Conservation (phyloP, 495 filamentous ascomycete genomes). For the Sphaerosporella brunnea region DNA sequence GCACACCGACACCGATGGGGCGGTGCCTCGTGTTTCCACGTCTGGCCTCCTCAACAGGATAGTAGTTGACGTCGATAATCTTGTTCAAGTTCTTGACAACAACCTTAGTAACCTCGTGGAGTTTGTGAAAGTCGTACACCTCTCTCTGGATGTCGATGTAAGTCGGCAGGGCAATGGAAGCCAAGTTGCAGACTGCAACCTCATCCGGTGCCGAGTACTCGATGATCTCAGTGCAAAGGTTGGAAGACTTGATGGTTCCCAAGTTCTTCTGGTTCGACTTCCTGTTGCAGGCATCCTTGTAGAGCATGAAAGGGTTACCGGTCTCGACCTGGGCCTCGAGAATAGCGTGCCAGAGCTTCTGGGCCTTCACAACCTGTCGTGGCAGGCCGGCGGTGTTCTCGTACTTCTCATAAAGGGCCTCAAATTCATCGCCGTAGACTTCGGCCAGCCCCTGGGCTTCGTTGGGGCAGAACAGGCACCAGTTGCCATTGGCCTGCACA, state of each 20-base stretch:
- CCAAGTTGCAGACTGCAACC: slow-evolving; percentile 96
- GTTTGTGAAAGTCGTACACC: slow-evolving; percentile 80
- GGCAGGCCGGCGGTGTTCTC: slow-evolving; percentile 71
- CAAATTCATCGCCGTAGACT: slow-evolving; percentile 93
- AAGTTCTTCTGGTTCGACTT: slow-evolving; percentile 99
- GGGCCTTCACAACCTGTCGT: slow-evolving; percentile 79
- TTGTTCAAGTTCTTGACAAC: slow-evolving; percentile 88
- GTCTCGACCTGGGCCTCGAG: slow-evolving; percentile 97
- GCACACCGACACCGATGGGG: slow-evolving; percentile 88
- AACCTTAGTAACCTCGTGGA: slow-evolving; percentile 81
- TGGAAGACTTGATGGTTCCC: slow-evolving; percentile 92
- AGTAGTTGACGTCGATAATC: slow-evolving; percentile 94
- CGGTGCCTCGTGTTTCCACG: slow-evolving; percentile 91
- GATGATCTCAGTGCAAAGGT: slow-evolving; percentile 94
- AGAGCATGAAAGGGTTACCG: slow-evolving; percentile 96
- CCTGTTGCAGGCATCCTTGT: slow-evolving; percentile 94
- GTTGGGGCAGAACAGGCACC: slow-evolving; percentile 95
- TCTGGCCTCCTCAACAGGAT: slow-evolving; percentile 81
- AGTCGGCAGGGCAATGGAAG: slow-evolving; percentile 76
- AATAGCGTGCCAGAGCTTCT: slow-evolving; percentile 98
- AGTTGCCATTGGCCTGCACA: slow-evolving; percentile 83
- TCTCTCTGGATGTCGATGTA: slow-evolving; percentile 70
- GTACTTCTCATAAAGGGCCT: slow-evolving; percentile 84
- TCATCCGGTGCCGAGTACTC: slow-evolving; percentile 95
- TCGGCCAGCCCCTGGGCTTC: slow-evolving; percentile 89